Evolutionary conservation across 2,329 filamentous ascomycete genomes (phyloP).

Genomic region (Fusarium lateritium): DNA sequence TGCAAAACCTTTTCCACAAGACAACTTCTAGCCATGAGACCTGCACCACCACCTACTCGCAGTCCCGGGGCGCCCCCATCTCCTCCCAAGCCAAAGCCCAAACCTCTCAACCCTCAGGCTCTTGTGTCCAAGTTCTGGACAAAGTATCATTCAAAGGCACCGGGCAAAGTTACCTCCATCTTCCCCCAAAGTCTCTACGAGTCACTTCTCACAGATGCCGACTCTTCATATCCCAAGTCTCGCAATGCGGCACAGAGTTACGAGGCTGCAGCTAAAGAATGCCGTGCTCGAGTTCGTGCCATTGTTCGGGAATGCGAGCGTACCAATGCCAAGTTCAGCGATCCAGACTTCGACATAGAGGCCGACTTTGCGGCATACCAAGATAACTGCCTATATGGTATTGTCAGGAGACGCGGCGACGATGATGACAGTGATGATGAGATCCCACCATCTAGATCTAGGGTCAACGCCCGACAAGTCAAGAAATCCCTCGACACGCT

Average conservation of each 20-base stretch:
- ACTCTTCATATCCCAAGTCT: conserved; percentile 45
- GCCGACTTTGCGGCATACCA: conserved; percentile 53
- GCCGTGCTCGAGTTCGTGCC: conserved; percentile 57
- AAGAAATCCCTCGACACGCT: conserved; percentile 34
- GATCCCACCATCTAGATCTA: background rate
- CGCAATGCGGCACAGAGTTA: conserved; percentile 60
- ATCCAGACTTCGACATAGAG: conserved; percentile 62
- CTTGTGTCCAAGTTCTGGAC: conserved; percentile 60
- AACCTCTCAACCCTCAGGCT: conserved; percentile 56
- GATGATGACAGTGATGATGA: conserved; percentile 35
- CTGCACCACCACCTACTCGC: conserved; percentile 13
- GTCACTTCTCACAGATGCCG: conserved; percentile 44
- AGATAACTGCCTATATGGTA: conserved; percentile 58
- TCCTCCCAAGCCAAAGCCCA: conserved; percentile 34
- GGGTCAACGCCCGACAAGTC: conserved; percentile 13
- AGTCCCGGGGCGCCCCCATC: conserved; percentile 9
- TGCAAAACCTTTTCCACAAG: background rate
- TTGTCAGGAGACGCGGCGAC: conserved; percentile 34
- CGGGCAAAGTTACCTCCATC: conserved; percentile 62
- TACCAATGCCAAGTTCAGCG: conserved; percentile 62
- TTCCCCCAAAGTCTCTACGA: conserved; percentile 60
- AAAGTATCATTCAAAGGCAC: conserved; percentile 58
- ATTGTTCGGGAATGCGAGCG: conserved; percentile 60
- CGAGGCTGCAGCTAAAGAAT: conserved; percentile 58
- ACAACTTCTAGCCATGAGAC: conserved; percentile 28